Conservation (phyloP, 495 filamentous ascomycete genomes). For the Cudoniella acicularis region DNA sequence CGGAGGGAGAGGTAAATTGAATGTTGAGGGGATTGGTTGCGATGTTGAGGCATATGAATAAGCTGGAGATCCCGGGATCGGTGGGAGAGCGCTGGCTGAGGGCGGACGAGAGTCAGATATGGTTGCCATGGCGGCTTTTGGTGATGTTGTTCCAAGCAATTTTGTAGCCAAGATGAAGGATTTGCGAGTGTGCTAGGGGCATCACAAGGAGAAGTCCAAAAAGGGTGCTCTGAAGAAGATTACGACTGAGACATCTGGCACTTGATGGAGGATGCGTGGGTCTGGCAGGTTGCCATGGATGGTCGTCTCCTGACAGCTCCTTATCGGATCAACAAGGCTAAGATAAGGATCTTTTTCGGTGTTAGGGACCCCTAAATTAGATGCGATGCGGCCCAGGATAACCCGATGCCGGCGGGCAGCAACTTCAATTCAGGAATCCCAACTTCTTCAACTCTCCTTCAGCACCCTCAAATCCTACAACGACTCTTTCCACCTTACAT, state of each 20-base stretch:
- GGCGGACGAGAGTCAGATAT: constrained; percentile 25
- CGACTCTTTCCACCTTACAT: no score
- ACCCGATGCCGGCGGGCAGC: neutral
- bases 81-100: constrained; percentile 45
- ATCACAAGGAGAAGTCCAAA: neutral
- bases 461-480: no score
- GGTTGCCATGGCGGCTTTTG: constrained; percentile 6
- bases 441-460: constrained; percentile 20
- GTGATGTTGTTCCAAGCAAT: constrained; percentile 9
- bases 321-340: neutral
- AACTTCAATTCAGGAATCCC: no score
- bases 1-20: constrained; percentile 51
- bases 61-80: constrained; percentile 54
- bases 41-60: constrained; percentile 59
- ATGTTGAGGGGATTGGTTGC: constrained; percentile 47
- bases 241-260: neutral
- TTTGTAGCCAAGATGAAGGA: no score
- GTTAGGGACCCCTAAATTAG: neutral
- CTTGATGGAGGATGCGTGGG: neutral
- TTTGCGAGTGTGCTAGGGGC: no score
- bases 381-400: neutral
- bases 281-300: neutral
- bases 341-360: neutral
- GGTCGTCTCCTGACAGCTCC: constrained; percentile 3
- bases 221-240: neutral